Percentiles rank a stretch among this genome's conserved stretches.
phyloP scores from a whole-genome alignment of 2,329 filamentous ascomycete species.

The Eutypella sp. region DNA sequence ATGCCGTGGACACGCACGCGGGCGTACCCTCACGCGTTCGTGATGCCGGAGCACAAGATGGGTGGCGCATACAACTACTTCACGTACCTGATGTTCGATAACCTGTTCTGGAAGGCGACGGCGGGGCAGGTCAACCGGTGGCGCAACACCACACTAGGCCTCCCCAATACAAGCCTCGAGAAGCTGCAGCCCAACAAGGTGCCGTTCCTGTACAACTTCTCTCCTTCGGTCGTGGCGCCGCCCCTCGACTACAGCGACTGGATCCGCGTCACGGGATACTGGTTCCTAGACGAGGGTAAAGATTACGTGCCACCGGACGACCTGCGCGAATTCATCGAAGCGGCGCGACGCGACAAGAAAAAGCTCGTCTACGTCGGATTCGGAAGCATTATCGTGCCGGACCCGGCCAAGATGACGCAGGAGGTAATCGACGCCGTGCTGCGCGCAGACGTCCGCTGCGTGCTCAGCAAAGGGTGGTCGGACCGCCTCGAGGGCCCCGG shows the following conservation, averaged over 20 bases:
- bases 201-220: constrained; percentile 98
- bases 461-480: constrained; percentile 95
- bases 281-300: constrained; percentile 80
- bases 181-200: constrained; percentile 96
- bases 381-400: constrained; percentile 88
- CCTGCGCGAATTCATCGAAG: constrained; percentile 74
- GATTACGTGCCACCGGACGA: constrained; percentile 70
- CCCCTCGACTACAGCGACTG: constrained; percentile 95
- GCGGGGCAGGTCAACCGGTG: constrained; percentile 88
- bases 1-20: constrained; percentile 98
- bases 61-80: constrained; percentile 93
- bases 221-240: constrained; percentile 85
- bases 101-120: constrained; percentile 92
- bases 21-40: constrained; percentile 94
- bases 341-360: constrained; percentile 74
- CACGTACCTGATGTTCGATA: constrained; percentile 94
- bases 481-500: constrained; percentile 52
- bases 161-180: constrained; percentile 77
- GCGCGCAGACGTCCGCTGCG: constrained; percentile 89
- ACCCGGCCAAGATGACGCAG: constrained; percentile 81
- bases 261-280: constrained; percentile 96
- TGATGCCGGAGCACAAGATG: constrained; percentile 88
- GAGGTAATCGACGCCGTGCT: constrained; percentile 90
- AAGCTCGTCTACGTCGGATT: constrained; percentile 97
- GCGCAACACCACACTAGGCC: constrained; percentile 73